Conservation (phyloP, 2,329 filamentous ascomycete species). For the Trichophyton verrucosum region DNA sequence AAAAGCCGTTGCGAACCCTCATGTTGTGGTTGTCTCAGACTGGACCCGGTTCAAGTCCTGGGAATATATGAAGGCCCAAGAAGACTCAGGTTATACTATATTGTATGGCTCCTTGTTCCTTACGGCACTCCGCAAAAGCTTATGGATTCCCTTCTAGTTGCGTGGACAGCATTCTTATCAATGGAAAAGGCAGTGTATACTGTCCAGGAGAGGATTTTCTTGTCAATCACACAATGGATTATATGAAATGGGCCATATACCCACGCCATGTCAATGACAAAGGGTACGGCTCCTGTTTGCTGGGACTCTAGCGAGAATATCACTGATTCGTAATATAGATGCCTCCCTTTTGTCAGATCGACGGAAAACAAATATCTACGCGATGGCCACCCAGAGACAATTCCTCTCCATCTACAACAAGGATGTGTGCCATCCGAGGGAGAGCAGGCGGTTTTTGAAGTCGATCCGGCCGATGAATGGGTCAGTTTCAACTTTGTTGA, state of each 20-base stretch:
- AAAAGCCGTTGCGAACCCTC: background rate
- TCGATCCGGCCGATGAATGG: background rate
- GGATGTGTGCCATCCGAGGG: constrained; percentile 12
- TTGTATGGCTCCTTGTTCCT: background rate
- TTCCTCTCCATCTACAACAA: background rate
- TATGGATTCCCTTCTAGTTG: constrained; percentile 17
- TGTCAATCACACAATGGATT: background rate
- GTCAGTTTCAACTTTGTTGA: background rate
- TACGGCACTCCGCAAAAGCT: background rate
- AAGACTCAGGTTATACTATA: background rate
- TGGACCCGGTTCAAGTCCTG: background rate
- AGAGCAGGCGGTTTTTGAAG: background rate
- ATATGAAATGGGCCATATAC: background rate
- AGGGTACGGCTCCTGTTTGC: background rate
- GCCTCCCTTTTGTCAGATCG: constrained; percentile 4
- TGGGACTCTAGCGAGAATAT: background rate
- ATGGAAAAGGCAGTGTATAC: constrained; percentile 46
- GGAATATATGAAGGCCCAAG: constrained; percentile 3
- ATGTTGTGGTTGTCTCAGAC: background rate
- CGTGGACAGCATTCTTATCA: constrained; percentile 48
- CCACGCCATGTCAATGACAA: background rate
- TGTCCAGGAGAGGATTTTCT: constrained; percentile 32
- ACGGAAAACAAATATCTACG: constrained; percentile 1
- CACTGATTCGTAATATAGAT: constrained; percentile 16
- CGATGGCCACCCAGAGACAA: background rate